Evolutionary conservation across 306 rosid genomes (phyloP).

Genomic region (Fragaria nilgerrensis): DNA sequence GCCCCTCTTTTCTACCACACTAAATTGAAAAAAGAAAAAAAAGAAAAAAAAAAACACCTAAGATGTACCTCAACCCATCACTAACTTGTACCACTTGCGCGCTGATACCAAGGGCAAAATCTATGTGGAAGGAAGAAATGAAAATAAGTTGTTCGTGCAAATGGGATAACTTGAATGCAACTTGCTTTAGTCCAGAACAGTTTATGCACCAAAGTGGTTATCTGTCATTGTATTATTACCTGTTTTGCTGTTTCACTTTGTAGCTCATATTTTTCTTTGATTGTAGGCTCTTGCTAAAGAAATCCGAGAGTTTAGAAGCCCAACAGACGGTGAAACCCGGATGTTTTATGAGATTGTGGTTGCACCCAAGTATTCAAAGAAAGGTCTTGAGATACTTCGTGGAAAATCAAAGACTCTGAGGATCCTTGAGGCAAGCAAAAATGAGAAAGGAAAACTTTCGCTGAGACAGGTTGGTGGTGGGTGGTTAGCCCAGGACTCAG

Average conservation of each 20-base stretch:
- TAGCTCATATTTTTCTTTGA: neutral
- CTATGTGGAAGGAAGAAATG: neutral
- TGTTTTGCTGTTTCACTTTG: neutral
- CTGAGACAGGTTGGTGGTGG: conserved; percentile 97
- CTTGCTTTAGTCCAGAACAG: too few species aligned
- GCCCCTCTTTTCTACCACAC: too few species aligned
- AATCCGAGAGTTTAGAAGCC: conserved; percentile 88
- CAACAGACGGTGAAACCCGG: conserved; percentile 84
- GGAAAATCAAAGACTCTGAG: conserved; percentile 83
- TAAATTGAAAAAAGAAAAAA: neutral
- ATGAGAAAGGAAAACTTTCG: conserved; percentile 80
- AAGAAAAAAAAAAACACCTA: neutral
- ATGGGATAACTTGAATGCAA: too few species aligned
- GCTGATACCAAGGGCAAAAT: neutral
- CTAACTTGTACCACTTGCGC: neutral
- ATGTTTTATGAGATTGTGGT: conserved; percentile 98
- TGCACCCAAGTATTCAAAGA: conserved; percentile 81
- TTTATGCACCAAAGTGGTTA: too few species aligned
- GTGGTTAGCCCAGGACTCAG: conserved; percentile 91
- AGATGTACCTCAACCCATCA: neutral
- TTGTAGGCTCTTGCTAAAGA: conserved; percentile 80
- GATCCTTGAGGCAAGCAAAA: conserved; percentile 74
- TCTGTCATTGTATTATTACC: neutral
- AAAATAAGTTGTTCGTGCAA: neutral
- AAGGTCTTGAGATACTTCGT: conserved; percentile 81